phyloP scores from a whole-genome alignment of 169 alveolate species.

The Amoebophrya sp. region DNA sequence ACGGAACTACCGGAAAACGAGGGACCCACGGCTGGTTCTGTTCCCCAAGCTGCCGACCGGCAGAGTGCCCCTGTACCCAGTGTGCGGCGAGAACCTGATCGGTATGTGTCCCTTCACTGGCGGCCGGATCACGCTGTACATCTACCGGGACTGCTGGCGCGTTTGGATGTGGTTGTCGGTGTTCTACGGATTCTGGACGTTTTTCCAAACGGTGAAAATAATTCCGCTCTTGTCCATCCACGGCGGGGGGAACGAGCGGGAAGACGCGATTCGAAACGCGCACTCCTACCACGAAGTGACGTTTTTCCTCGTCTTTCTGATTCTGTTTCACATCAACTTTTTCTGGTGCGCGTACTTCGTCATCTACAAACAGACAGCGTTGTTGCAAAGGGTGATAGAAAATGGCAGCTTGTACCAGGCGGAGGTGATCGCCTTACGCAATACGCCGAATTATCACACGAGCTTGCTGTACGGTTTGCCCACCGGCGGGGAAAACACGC shows the following conservation, averaged over 20 bases:
- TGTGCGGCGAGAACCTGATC: neutral
- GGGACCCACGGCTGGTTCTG: neutral
- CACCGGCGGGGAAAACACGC: too few relatives aligned
- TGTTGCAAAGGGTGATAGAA: neutral
- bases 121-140: neutral
- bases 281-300: neutral
- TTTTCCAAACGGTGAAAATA: neutral
- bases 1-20: neutral
- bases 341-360: neutral
- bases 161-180: neutral
- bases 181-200: neutral
- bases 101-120: neutral
- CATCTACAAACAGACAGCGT: neutral
- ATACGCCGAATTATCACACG: too few relatives aligned
- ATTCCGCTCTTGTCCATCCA: too few relatives aligned
- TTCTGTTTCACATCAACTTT: neutral
- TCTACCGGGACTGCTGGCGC: neutral
- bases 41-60: neutral
- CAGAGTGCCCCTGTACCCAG: neutral
- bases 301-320: neutral
- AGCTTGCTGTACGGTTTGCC: too few relatives aligned
- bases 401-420: too few relatives aligned
- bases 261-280: too few relatives aligned
- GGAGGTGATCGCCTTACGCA: too few relatives aligned
- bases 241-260: too few relatives aligned